Evolutionary conservation across 2,329 filamentous ascomycete genomes (phyloP).

Genomic region (Emericellopsis cladophorae): DNA sequence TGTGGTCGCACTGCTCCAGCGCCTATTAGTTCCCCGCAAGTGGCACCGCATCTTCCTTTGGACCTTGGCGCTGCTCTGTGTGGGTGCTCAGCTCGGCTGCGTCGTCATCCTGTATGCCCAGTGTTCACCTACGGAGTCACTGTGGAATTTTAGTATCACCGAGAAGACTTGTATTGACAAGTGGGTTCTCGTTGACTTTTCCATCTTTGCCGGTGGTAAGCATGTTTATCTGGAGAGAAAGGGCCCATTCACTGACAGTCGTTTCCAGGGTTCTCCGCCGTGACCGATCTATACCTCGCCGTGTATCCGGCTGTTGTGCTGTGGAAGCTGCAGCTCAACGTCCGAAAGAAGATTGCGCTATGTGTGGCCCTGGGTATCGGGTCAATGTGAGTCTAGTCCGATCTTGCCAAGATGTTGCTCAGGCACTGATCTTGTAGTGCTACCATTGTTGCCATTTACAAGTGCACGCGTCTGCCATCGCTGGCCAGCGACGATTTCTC

Average conservation of each 20-base stretch:
- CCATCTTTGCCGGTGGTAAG: slow-evolving; percentile 6
- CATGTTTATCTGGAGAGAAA: not conserved
- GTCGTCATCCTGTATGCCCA: slow-evolving; percentile 10
- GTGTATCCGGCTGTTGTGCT: slow-evolving; percentile 10
- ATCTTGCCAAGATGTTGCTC: not conserved
- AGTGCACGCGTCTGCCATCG: slow-evolving; percentile 21
- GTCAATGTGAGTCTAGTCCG: slow-evolving; percentile 8
- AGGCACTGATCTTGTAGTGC: slow-evolving; percentile 6
- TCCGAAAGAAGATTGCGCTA: slow-evolving; percentile 11
- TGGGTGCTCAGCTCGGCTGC: slow-evolving; percentile 6
- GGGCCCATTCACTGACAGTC: not conserved
- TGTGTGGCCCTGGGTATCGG: slow-evolving; percentile 12
- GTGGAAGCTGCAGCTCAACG: slow-evolving; percentile 8
- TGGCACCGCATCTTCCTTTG: slow-evolving; percentile 11
- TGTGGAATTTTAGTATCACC: slow-evolving; percentile 7
- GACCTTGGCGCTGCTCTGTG: slow-evolving; percentile 6
- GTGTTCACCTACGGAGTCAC: slow-evolving; percentile 10
- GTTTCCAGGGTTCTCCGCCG: slow-evolving; percentile 8
- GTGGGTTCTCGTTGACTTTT: slow-evolving; percentile 7
- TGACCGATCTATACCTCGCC: slow-evolving; percentile 13
- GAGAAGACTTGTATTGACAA: slow-evolving; percentile 7
- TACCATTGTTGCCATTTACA: slow-evolving; percentile 14
- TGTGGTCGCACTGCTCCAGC: slow-evolving; percentile 10
- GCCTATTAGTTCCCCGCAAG: slow-evolving; percentile 11
- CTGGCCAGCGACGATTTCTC: slow-evolving; percentile 11